A percentile compares a stretch with the other conserved stretches of the same genome.
These are phyloP conservation scores for Pichia scutulata DNA, from an alignment of 805 yeast species.

Conservation along the genomic window DNA sequence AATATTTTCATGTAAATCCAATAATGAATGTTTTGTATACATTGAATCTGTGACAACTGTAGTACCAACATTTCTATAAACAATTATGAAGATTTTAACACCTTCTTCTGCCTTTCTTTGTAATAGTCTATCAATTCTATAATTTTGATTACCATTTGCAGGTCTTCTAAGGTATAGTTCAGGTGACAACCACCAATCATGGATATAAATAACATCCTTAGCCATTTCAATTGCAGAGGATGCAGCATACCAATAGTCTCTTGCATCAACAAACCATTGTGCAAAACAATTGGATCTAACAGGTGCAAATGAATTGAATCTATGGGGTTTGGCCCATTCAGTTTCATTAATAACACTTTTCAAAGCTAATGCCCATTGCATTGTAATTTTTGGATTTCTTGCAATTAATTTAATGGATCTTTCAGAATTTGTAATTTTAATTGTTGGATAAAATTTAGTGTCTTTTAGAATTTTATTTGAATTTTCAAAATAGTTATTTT, in stretches of 20 bases:
- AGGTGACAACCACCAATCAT: slow-evolving; percentile 98
- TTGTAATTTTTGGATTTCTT: slow-evolving; percentile 54
- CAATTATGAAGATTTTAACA: slow-evolving; percentile 83
- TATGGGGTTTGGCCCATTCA: slow-evolving; percentile 62
- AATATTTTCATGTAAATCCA: slow-evolving; percentile 77
- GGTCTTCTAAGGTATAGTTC: slow-evolving; percentile 91
- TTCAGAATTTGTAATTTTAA: slow-evolving; percentile 65
- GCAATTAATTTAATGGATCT: slow-evolving; percentile 69
- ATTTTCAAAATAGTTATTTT: slow-evolving; percentile 21
- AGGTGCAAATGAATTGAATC: slow-evolving; percentile 92
- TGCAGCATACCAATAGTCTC: slow-evolving; percentile 96
- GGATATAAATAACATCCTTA: slow-evolving; percentile 84
- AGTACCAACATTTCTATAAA: slow-evolving; percentile 88
- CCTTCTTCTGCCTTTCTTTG: slow-evolving; percentile 91
- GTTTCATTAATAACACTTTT: slow-evolving; percentile 59
- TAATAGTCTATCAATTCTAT: slow-evolving; percentile 82
- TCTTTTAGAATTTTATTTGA: slow-evolving; percentile 29
- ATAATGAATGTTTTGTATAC: slow-evolving; percentile 89
- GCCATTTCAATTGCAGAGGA: slow-evolving; percentile 92
- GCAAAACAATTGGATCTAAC: slow-evolving; percentile 78
- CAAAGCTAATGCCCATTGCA: slow-evolving; percentile 70
- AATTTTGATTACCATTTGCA: slow-evolving; percentile 89
- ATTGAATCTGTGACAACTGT: slow-evolving; percentile 90
- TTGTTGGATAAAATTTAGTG: slow-evolving; percentile 43
- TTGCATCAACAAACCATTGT: slow-evolving; percentile 88